Base-by-base conservation (phyloP, 495 filamentous ascomycete species). In the Jackrogersella minutella region DNA sequence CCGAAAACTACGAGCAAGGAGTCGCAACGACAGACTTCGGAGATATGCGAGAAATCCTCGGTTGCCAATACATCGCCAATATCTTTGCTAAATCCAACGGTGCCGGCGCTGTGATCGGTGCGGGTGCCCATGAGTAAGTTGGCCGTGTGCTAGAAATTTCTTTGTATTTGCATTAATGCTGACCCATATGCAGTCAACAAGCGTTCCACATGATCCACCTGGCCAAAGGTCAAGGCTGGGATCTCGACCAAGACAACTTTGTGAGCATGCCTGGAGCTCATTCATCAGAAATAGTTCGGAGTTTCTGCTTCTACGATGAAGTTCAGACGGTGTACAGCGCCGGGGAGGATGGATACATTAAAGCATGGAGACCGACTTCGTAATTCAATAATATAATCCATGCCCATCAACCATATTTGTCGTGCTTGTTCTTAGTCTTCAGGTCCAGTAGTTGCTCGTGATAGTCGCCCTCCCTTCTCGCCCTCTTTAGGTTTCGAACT, bases 341-440 rank as follows among this genome's bases (percentile, higher is more conserved):
- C 53, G 92, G 92, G 14, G 92, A 96, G 73, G 92, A 95, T 74
- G 90, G 92, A 1, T 81, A 84, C 54, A 82, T 96, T 39, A 88
- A 83, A 68, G 85, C 82, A n/a, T 91, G 86, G 86, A 80, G 74
- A 61, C 74, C 80, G 0, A 74, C 70, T 47, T 56, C 60, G 46
- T 70, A 72, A 66, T 52, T 9, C 8, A 41, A 44, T 24, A 30
- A 24, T 24, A 14, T 16, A 13, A 34, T 30, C 40, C 31, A 19
- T 36, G 3, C 7, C 24, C 16, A 31, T 71, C 62, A 85, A 43
- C 80, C 77, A 64, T 83, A 99, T 76, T 99, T 99, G 79, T 99
- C 95, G 81, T 99, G 95, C 79, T 97, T 97, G 56, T 87, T 90
- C 77, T 95, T 97, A 9, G 97, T 91, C 76, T 92, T 93, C 26